Percentiles rank a stretch among this genome's conserved stretches.
Conservation (phyloP, 2,329 filamentous ascomycete species). For the Penicillium hordei region DNA sequence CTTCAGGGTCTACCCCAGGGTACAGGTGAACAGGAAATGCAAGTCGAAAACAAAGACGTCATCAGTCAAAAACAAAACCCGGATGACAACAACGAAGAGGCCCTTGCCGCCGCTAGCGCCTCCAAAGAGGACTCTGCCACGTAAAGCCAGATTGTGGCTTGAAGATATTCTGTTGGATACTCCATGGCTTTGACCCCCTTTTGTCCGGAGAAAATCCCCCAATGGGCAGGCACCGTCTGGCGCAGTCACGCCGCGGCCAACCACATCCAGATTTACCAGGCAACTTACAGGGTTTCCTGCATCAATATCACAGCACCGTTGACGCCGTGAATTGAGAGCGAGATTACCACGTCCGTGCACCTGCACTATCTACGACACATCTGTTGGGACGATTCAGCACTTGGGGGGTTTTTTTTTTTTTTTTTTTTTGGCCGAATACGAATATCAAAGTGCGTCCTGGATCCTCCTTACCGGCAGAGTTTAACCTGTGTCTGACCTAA, state of each 20-base stretch:
- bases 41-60: slow-evolving; percentile 9
- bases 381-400: neutral
- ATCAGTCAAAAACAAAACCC: slow-evolving; percentile 8
- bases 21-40: slow-evolving; percentile 1
- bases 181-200: slow-evolving; percentile 15
- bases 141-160: slow-evolving; percentile 11
- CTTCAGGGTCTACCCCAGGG: neutral
- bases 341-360: slow-evolving; percentile 7
- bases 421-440: neutral
- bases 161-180: slow-evolving; percentile 4
- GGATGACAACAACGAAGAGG: slow-evolving; percentile 5
- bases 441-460: neutral
- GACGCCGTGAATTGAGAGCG: neutral
- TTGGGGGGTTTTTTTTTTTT: neutral
- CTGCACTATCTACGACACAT: slow-evolving; percentile 1
- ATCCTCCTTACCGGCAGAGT: neutral
- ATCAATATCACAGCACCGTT: slow-evolving; percentile 13
- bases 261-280: slow-evolving; percentile 14
- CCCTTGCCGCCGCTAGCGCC: slow-evolving; percentile 12
- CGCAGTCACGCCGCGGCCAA: slow-evolving; percentile 5
- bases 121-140: slow-evolving; percentile 14
- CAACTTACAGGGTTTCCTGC: slow-evolving; percentile 15
- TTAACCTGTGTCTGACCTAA: neutral
- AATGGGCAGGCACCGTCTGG: slow-evolving; percentile 19
- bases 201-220: slow-evolving; percentile 19